These are phyloP conservation scores for Evernia prunastri DNA, from an alignment of 495 filamentous ascomycete species.

Conservation along the genomic window DNA sequence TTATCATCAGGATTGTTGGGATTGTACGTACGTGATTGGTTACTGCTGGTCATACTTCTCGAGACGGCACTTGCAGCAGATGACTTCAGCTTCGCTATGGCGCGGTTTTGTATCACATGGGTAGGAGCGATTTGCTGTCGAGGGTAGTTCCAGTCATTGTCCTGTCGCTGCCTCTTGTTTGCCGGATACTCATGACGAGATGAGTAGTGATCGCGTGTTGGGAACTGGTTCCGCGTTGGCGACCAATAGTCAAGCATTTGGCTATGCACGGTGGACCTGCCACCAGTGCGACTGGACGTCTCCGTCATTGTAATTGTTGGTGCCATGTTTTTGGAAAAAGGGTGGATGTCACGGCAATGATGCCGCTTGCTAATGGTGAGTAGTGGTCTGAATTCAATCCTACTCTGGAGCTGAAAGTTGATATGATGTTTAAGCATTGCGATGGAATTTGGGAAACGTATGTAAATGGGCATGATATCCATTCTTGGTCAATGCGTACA, in stretches of 20 bases:
- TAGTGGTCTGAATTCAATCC: not conserved
- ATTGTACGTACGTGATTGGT: not conserved
- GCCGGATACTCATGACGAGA: not conserved
- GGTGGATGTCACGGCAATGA: not conserved
- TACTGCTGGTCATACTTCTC: not conserved
- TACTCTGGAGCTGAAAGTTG: not conserved
- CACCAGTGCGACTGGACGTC: not conserved
- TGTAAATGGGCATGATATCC: not conserved
- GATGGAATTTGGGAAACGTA: not conserved
- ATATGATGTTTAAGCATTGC: not conserved
- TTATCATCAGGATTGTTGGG: conserved; percentile 1
- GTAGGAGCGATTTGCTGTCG: not conserved
- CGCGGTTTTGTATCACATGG: not conserved
- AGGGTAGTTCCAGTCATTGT: not conserved
- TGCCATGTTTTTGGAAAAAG: not conserved
- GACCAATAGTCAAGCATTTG: not conserved
- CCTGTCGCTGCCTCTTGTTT: not conserved
- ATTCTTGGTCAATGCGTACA: not conserved
- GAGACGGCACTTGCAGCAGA: not conserved
- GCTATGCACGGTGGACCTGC: not conserved
- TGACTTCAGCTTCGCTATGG: not conserved
- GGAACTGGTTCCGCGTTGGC: not conserved
- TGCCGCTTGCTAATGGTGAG: not conserved
- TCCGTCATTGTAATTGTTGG: not conserved
- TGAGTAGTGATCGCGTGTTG: not conserved